Evolutionary conservation across 192 early-diverging fungal genomes (phyloP), one percentile per base, ranked within the genome.

Genomic region (Chytriomyces sp.): DNA sequence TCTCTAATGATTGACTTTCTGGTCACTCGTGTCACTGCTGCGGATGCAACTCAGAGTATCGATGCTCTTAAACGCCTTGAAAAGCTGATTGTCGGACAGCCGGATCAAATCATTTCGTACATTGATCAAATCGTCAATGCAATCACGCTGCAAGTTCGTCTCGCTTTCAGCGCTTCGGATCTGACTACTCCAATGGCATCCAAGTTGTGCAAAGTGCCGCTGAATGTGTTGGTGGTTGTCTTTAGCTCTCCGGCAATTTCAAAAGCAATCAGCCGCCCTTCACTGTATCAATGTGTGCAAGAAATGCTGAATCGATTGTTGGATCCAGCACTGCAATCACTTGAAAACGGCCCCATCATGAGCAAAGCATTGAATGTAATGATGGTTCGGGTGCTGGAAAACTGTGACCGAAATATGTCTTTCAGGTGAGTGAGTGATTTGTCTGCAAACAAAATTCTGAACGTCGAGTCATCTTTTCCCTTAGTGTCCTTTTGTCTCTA

Each of bases 381-480:
- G 48, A 92, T 98, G 87, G 92, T 97, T 18, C 91, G 93, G 57
- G 93, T 98, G 0, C 77, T 99, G 64, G 97, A 99, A 48, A 94
- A 95, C 61, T 89, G 91, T 28, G 90, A 95, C 61, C 86, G 93
- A 28, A 98, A 95, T 59, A 82, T 81, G 49, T 89, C 83, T 28
- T 95, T 85, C 83, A 89, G 89, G 91, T 90, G 72, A 63, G 72
- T 64, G 70, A 20, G 2, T 57, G 20, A 5, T 62, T 20, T 50
- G 48, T 61, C n/a, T 61, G 8, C 28, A 43, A 9, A 47, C 63
- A 23, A 69, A 53, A 35, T 35, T 35, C 35, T 35, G 35, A 35
- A 35, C 35, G 2, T 35, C 35, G 35, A 35, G 35, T 35, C 35
- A 35, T 4, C 65, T 67, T 80, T 11, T 70, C 60, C 7, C 18